A percentile compares a stretch with the other conserved stretches of the same genome.
phyloP scores from a whole-genome alignment of 2,329 filamentous ascomycete genomes.

The Fusarium buharicum region DNA sequence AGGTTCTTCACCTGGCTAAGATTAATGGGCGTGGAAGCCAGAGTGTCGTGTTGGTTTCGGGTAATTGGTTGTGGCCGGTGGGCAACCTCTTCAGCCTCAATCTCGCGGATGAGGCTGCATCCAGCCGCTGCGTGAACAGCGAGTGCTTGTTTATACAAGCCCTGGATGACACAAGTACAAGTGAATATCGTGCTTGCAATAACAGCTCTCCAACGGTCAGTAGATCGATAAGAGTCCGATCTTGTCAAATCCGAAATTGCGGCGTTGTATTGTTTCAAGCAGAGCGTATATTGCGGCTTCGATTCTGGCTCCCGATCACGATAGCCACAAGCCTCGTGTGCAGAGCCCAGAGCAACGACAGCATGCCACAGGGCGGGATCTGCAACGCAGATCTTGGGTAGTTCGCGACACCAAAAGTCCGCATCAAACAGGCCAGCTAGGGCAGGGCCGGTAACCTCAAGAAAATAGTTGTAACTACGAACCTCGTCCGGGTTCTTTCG shows the following conservation, averaged over 20 bases:
- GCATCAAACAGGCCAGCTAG: slow-evolving; percentile 6
- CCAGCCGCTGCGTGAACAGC: slow-evolving; percentile 3
- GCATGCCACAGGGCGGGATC: slow-evolving; percentile 17
- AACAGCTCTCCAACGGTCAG: background rate
- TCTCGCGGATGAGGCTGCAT: slow-evolving; percentile 2
- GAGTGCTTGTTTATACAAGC: slow-evolving; percentile 1
- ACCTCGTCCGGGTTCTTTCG: slow-evolving; percentile 6
- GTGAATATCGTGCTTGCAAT: slow-evolving; percentile 4
- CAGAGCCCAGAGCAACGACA: slow-evolving; percentile 1
- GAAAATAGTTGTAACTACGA: slow-evolving; percentile 9
- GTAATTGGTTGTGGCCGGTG: background rate
- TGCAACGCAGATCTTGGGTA: slow-evolving; percentile 7
- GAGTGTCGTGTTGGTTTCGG: background rate
- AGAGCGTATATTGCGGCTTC: background rate
- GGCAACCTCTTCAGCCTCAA: background rate
- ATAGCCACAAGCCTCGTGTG: slow-evolving; percentile 1
- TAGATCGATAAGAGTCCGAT: background rate
- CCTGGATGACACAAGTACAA: slow-evolving; percentile 1
- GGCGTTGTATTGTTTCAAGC: background rate
- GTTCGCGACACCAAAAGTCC: slow-evolving; percentile 8
- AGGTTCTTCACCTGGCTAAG: background rate
- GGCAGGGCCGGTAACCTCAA: slow-evolving; percentile 5
- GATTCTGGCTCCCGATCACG: background rate
- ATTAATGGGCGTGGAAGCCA: background rate
- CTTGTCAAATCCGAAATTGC: background rate